Percentiles rank a stretch among this genome's conserved stretches.
Conservation (phyloP, 1,284 basidiomycete species). For the Apiotrichum domesticum region DNA sequence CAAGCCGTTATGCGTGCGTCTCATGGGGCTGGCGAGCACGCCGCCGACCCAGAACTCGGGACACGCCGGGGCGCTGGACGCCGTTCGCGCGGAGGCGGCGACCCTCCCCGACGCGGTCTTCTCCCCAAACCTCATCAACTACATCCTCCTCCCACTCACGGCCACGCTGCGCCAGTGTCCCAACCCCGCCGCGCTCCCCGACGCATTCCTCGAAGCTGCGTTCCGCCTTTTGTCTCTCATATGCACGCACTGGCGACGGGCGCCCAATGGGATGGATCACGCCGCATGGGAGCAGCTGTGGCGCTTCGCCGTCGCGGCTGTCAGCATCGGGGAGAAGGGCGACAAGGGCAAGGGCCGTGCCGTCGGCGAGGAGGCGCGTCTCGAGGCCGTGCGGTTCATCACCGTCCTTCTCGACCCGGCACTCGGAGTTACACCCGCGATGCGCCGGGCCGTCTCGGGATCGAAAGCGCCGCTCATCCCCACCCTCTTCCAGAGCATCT, state of each 20-base stretch:
- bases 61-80: slow-evolving; percentile 54
- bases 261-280: slow-evolving; percentile 54
- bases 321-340: slow-evolving; percentile 46
- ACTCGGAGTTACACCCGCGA: slow-evolving; percentile 48
- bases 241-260: slow-evolving; percentile 69
- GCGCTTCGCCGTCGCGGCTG: slow-evolving; percentile 57
- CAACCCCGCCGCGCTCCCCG: slow-evolving; percentile 59
- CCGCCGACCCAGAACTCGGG: slow-evolving; percentile 53
- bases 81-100: slow-evolving; percentile 53
- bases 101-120: slow-evolving; percentile 50
- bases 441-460: slow-evolving; percentile 49
- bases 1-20: slow-evolving; percentile 68
- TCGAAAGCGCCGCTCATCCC: slow-evolving; percentile 55
- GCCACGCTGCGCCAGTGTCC: slow-evolving; percentile 64
- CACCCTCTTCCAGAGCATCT: slow-evolving; percentile 73
- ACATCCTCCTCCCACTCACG: slow-evolving; percentile 78
- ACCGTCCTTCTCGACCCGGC: slow-evolving; percentile 22
- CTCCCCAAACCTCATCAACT: slow-evolving; percentile 64
- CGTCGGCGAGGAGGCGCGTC: slow-evolving; percentile 33
- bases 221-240: slow-evolving; percentile 59
- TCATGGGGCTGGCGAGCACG: slow-evolving; percentile 61
- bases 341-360: slow-evolving; percentile 51
- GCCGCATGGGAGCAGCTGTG: slow-evolving; percentile 74
- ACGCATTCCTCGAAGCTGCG: slow-evolving; percentile 69
- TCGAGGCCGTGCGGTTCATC: slow-evolving; percentile 32